These are phyloP conservation scores for Rhodotorula babjevae DNA, from an alignment of 768 basidiomycete species.

Conservation along the genomic window DNA sequence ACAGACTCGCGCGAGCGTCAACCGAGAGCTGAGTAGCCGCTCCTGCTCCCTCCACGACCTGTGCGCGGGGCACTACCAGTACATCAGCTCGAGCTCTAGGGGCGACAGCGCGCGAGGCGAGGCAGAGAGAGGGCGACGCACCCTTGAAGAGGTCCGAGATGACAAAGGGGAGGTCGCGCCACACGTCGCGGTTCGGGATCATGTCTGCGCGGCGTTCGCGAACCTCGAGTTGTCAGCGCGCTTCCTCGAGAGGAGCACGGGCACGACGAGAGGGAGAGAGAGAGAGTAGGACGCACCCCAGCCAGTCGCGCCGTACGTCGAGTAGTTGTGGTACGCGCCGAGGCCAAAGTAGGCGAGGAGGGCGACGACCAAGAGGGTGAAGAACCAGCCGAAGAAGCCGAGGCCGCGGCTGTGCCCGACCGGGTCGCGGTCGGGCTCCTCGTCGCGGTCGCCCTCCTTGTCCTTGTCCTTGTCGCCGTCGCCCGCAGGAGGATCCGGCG, in stretches of 20 bases:
- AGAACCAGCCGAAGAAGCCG: conserved; percentile 68
- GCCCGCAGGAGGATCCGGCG: background rate
- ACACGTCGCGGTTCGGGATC: conserved; percentile 23
- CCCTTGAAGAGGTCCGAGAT: conserved; percentile 24
- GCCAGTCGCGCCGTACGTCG: conserved; percentile 77
- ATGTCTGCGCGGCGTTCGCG: background rate
- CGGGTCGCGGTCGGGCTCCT: conserved; percentile 32
- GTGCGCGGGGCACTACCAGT: background rate
- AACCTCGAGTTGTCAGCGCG: background rate
- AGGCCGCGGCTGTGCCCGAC: conserved; percentile 55
- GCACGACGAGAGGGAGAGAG: background rate
- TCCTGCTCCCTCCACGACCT: conserved; percentile 16
- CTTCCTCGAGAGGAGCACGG: background rate
- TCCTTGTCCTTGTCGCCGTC: conserved; percentile 2
- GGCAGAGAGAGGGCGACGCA: background rate
- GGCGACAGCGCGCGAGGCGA: no score
- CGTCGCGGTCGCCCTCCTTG: conserved; percentile 41
- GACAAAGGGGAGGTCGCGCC: conserved; percentile 27
- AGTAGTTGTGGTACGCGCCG: conserved; percentile 83
- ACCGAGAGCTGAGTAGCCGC: conserved; percentile 20
- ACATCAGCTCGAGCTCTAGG: background rate
- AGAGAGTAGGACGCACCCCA: conserved; percentile 38
- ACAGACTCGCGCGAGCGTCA: background rate
- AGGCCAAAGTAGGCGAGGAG: conserved; percentile 67
- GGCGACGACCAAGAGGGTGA: conserved; percentile 68